These are phyloP conservation scores for Hericium erinaceus DNA, from an alignment of 768 basidiomycete genomes.

Conservation along the genomic window DNA sequence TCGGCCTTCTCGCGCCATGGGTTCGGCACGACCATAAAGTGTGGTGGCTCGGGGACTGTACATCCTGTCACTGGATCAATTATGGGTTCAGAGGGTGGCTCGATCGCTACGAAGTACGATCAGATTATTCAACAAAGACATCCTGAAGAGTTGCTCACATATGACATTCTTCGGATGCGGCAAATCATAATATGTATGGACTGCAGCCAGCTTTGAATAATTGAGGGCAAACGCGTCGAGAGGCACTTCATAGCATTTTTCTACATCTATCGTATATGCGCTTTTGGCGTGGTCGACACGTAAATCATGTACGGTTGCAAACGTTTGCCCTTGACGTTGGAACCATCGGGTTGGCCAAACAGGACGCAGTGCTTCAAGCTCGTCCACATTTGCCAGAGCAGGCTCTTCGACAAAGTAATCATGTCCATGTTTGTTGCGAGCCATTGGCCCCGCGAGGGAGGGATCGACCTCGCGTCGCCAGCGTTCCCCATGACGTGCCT, in stretches of 20 bases:
- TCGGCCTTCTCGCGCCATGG: neutral
- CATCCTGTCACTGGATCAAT: neutral
- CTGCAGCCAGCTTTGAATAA: neutral
- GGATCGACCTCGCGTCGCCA: slow-evolving; percentile 5
- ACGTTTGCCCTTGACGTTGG: neutral
- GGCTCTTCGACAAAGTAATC: slow-evolving; percentile 15
- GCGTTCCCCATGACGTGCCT: slow-evolving; percentile 3
- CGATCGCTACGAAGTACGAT: too few species aligned
- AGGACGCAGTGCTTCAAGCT: neutral
- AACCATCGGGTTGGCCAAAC: neutral
- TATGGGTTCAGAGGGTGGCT: too few species aligned
- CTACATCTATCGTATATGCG: neutral
- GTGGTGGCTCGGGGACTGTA: neutral
- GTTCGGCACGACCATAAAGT: neutral
- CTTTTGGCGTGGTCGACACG: neutral
- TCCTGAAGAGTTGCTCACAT: too few species aligned
- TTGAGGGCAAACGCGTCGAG: neutral
- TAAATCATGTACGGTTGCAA: neutral
- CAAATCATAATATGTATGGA: neutral
- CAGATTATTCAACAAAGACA: too few species aligned
- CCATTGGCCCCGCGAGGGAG: slow-evolving; percentile 6
- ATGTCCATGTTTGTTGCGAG: neutral
- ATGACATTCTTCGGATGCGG: neutral
- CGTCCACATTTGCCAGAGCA: slow-evolving; percentile 3
- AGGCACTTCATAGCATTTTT: neutral